Percentiles rank a stretch among this genome's conserved stretches.
Conservation (phyloP, 768 basidiomycete species). For the Xanthoconium stramineum region DNA sequence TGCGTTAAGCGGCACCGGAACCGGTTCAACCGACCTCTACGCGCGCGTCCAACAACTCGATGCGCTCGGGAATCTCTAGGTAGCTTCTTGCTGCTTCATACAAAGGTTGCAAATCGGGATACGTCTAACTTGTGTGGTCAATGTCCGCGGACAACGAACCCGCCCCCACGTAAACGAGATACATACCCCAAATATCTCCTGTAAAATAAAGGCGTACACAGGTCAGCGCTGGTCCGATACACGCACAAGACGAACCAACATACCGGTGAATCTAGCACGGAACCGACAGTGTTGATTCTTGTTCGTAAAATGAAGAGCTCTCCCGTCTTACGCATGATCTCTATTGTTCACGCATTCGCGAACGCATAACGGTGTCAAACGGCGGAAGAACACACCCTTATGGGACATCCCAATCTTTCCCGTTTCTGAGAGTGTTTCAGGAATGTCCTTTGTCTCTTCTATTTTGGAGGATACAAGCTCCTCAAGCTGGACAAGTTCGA, state of each 20-base stretch:
- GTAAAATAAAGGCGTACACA: constrained; percentile 1
- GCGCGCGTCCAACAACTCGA: constrained; percentile 88
- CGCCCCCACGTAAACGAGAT: constrained; percentile 3
- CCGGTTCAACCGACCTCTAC: constrained; percentile 65
- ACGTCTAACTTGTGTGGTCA: constrained; percentile 55
- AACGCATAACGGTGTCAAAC: constrained; percentile 2
- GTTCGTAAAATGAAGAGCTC: constrained; percentile 90
- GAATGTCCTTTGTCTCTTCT: constrained; percentile 95
- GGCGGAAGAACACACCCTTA: constrained; percentile 48
- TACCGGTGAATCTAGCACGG: constrained; percentile 93
- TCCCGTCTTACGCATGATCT: constrained; percentile 98
- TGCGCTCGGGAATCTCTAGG: constrained; percentile 91
- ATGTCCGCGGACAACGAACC: constrained; percentile 15
- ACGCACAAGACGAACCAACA: constrained; percentile 28
- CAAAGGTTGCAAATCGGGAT: constrained; percentile 91
- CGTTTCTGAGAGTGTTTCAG: constrained; percentile 88
- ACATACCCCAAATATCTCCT: constrained; percentile 94
- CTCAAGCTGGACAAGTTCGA: constrained; percentile 61
- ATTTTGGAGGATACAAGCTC: constrained; percentile 89
- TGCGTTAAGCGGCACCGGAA: constrained; percentile 1
- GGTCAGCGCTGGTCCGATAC: neutral
- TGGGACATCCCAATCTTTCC: constrained; percentile 92
- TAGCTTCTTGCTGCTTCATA: constrained; percentile 94
- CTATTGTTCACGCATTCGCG: constrained; percentile 35
- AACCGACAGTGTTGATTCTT: constrained; percentile 93